phyloP scores from a whole-genome alignment of 2,329 filamentous ascomycete genomes.

The Monilinia fructigena region DNA sequence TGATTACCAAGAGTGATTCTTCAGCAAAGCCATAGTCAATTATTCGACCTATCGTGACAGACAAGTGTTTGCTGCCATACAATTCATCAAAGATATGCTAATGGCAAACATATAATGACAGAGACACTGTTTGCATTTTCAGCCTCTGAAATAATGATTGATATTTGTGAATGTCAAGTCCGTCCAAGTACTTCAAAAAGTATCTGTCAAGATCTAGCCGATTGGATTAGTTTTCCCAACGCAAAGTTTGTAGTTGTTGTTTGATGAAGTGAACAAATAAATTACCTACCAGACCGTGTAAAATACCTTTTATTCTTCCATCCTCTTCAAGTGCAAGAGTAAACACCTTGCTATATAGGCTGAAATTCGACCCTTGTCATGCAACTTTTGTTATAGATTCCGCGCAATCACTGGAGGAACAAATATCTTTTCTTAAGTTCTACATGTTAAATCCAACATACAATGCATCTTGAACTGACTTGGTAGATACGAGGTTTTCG shows the following conservation, averaged over 20 bases:
- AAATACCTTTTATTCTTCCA: not conserved
- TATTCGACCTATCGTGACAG: not conserved
- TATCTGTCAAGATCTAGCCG: not conserved
- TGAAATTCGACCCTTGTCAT: not conserved
- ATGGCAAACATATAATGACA: not conserved
- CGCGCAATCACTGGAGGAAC: not conserved
- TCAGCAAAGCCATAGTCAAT: not conserved
- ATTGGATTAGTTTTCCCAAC: not conserved
- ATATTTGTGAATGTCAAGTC: not conserved
- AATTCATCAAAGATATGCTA: not conserved
- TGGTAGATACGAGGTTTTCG: too few relatives aligned
- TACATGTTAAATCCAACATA: not conserved
- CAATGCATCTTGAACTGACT: not conserved
- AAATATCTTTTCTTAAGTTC: not conserved
- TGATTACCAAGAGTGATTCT: not conserved
- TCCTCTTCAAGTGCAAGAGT: not conserved
- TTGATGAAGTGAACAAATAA: not conserved
- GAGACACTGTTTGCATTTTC: not conserved
- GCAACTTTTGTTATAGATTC: not conserved
- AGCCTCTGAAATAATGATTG: not conserved
- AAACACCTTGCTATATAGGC: not conserved
- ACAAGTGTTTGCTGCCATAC: constrained; percentile 7
- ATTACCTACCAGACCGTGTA: not conserved
- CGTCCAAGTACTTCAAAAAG: not conserved
- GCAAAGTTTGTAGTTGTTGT: not conserved